Evolutionary conservation across 106 monocot genomes (phyloP).

Genomic region (Triglochin maritima): DNA sequence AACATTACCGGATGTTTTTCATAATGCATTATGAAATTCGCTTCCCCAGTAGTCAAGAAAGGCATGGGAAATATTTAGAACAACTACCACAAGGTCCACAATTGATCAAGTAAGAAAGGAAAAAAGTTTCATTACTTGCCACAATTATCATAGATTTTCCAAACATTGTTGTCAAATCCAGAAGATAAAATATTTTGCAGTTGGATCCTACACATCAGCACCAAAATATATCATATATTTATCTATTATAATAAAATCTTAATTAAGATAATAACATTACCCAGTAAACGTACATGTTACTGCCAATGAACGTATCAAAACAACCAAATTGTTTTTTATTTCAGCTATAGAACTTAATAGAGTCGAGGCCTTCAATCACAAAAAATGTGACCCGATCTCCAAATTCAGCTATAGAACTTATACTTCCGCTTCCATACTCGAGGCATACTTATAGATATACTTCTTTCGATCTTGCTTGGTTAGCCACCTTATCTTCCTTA

Average conservation of each 20-base stretch:
- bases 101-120: too few relatives aligned
- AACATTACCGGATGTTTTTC: slow-evolving; percentile 32
- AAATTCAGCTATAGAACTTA: slow-evolving; percentile 54
- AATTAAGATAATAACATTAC: too few relatives aligned
- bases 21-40: slow-evolving; percentile 60
- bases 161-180: slow-evolving; percentile 40
- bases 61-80: too few relatives aligned
- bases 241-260: too few relatives aligned
- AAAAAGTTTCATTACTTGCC: slow-evolving; percentile 23
- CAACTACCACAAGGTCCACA: too few relatives aligned
- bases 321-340: slow-evolving; percentile 11
- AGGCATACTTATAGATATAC: slow-evolving; percentile 79
- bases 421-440: slow-evolving; percentile 64
- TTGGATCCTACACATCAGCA: slow-evolving; percentile 7
- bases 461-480: too few relatives aligned
- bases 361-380: slow-evolving; percentile 7
- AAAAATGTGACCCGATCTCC: slow-evolving; percentile 31
- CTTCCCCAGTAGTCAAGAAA: slow-evolving; percentile 62
- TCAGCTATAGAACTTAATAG: slow-evolving; percentile 7
- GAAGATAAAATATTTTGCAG: slow-evolving; percentile 14
- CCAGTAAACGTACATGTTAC: slow-evolving; percentile 5
- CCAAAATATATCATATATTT: too few relatives aligned
- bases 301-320: slow-evolving; percentile 9
- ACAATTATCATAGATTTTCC: slow-evolving; percentile 41
- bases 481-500: slow-evolving; percentile 73